Percentiles rank a stretch among this genome's conserved stretches.
These are phyloP conservation scores for Talaromyces sp. DNA, from an alignment of 2,329 filamentous ascomycete species.

Conservation along the genomic window DNA sequence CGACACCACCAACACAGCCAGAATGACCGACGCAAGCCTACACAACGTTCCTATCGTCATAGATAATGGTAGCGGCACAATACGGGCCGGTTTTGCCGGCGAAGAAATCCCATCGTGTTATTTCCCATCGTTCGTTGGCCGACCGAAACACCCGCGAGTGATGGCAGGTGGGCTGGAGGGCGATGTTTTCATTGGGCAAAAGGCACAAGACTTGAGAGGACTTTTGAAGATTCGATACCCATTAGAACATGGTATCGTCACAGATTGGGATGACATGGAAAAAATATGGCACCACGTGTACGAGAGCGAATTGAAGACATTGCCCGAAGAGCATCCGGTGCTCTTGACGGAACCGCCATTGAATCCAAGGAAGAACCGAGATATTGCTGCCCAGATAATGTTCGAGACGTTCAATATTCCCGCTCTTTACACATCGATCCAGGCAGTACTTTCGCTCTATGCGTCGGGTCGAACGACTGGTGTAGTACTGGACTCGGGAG, in stretches of 20 bases:
- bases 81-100: conserved; percentile 93
- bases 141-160: conserved; percentile 91
- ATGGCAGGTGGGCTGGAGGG: conserved; percentile 95
- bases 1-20: conserved; percentile 26
- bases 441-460: conserved; percentile 93
- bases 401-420: conserved; percentile 99
- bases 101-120: conserved; percentile 95
- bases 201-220: conserved; percentile 85
- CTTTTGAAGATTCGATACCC: conserved; percentile 95
- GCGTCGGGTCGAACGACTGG: conserved; percentile 94
- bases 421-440: conserved; percentile 92
- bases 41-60: conserved; percentile 98
- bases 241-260: conserved; percentile 95
- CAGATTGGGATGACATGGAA: conserved; percentile 39
- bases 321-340: conserved; percentile 98
- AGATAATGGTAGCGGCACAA: conserved; percentile 97
- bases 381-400: conserved; percentile 93
- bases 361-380: conserved; percentile 92
- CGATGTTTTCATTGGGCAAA: conserved; percentile 93
- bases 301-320: conserved; percentile 88
- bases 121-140: conserved; percentile 95
- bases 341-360: conserved; percentile 93
- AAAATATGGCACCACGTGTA: conserved; percentile 86
- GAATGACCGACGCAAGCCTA: conserved; percentile 66
- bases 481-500: conserved; percentile 90